These are phyloP conservation scores for Sarocladium strictum DNA, from an alignment of 2,329 filamentous ascomycete species.

Conservation along the genomic window DNA sequence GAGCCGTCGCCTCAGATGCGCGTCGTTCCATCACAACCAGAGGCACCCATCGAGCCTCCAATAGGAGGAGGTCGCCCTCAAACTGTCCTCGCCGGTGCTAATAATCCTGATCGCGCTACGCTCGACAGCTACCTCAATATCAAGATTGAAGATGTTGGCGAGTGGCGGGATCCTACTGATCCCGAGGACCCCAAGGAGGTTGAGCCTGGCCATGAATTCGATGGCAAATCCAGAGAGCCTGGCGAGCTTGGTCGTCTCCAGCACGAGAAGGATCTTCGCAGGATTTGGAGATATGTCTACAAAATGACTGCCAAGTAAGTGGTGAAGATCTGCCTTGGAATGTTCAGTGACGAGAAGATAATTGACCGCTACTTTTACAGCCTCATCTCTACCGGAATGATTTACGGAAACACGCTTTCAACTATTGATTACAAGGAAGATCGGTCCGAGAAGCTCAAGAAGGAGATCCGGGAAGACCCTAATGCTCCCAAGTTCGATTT, in stretches of 20 bases:
- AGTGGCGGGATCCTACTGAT: constrained; percentile 30
- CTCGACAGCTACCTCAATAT: constrained; percentile 18
- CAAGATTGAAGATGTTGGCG: constrained; percentile 26
- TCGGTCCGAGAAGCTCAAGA: constrained; percentile 24
- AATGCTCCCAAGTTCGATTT: constrained; percentile 30
- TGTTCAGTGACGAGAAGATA: constrained; percentile 8
- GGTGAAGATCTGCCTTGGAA: constrained; percentile 13
- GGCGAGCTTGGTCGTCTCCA: constrained; percentile 27
- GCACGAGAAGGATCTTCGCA: constrained; percentile 37
- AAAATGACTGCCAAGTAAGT: constrained; percentile 35
- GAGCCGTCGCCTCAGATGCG: constrained; percentile 26
- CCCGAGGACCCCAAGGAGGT: constrained; percentile 27
- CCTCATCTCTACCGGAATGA: constrained; percentile 39
- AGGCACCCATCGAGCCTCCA: constrained; percentile 10
- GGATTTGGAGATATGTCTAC: constrained; percentile 34
- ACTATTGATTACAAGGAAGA: constrained; percentile 36
- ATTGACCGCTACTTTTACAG: constrained; percentile 26
- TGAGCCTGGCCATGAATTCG: constrained; percentile 29
- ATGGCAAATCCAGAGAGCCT: constrained; percentile 26
- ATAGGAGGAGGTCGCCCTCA: neutral
- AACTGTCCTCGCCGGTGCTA: constrained; percentile 5
- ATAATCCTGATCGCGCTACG: constrained; percentile 3
- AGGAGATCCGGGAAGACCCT: constrained; percentile 26
- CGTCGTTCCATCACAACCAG: constrained; percentile 26
- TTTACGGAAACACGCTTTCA: constrained; percentile 52